A percentile compares a stretch with the other conserved stretches of the same genome.
phyloP scores from a whole-genome alignment of 139 green algal genomes.

The Picochlorum sp. region DNA sequence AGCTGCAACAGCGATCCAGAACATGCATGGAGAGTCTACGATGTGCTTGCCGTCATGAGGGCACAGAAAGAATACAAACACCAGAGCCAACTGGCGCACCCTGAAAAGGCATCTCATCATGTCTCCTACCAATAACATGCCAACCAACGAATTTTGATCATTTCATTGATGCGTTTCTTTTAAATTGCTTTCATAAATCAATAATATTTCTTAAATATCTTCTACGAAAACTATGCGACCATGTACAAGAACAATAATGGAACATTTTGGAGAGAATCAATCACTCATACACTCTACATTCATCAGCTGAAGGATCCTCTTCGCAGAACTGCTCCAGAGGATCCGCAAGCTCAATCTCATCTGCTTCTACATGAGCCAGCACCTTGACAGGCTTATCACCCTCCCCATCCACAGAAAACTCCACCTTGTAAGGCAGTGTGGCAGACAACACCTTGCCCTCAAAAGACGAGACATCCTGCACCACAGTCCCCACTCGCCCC shows the following conservation, averaged over 20 bases:
- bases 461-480: slow-evolving; percentile 38
- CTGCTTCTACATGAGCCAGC: slow-evolving; percentile 51
- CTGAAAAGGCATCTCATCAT: slow-evolving; percentile 39
- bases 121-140: slow-evolving; percentile 5
- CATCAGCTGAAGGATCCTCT: neutral
- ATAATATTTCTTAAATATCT: too few species aligned
- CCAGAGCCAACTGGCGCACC: slow-evolving; percentile 30
- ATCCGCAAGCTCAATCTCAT: slow-evolving; percentile 10
- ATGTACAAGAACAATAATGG: too few species aligned
- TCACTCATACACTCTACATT: neutral
- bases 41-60: slow-evolving; percentile 45
- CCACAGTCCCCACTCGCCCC: slow-evolving; percentile 50
- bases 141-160: neutral
- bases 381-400: slow-evolving; percentile 48
- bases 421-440: slow-evolving; percentile 53
- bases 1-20: slow-evolving; percentile 29
- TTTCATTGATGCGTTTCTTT: too few species aligned
- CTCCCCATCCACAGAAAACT: slow-evolving; percentile 34
- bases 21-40: slow-evolving; percentile 42
- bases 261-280: too few species aligned
- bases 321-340: neutral
- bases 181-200: too few species aligned
- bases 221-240: too few species aligned
- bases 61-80: slow-evolving; percentile 38
- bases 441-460: slow-evolving; percentile 60